Conservation (phyloP, 1,284 basidiomycete species). For the Rhizoctonia solani region DNA sequence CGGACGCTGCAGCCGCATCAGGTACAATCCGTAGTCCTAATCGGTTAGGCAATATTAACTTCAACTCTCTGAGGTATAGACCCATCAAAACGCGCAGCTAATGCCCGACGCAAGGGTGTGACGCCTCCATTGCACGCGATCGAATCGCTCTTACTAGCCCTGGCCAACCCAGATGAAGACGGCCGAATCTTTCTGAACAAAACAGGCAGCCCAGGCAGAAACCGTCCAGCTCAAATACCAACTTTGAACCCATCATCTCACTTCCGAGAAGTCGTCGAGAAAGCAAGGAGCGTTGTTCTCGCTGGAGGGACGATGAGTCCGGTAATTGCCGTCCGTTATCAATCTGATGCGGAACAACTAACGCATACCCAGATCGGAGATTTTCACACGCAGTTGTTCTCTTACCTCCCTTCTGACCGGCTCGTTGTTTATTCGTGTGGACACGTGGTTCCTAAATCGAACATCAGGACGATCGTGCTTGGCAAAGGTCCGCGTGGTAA, state of each 20-base stretch:
- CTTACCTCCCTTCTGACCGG: conserved; percentile 62
- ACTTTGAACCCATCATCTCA: conserved; percentile 90
- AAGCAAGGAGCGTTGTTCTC: conserved; percentile 80
- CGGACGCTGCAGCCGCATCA: conserved; percentile 55
- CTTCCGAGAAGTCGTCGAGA: conserved; percentile 80
- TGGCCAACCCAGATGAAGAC: conserved; percentile 82
- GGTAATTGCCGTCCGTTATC: conserved; percentile 50
- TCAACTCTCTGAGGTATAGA: conserved; percentile 17
- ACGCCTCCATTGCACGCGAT: conserved; percentile 84
- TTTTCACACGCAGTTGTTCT: conserved; percentile 82
- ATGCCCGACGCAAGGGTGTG: conserved; percentile 42
- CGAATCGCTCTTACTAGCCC: conserved; percentile 81
- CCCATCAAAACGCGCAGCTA: conserved; percentile 41
- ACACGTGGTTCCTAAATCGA: conserved; percentile 85
- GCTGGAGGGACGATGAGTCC: conserved; percentile 99
- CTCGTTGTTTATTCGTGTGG: conserved; percentile 86
- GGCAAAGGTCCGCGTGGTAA: conserved; percentile 75
- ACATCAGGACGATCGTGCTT: conserved; percentile 80
- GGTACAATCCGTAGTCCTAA: conserved; percentile 39
- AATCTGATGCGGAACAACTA: not conserved
- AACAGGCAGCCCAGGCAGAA: conserved; percentile 4
- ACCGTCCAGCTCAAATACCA: conserved; percentile 82
- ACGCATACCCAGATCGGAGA: conserved; percentile 73
- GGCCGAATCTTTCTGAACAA: conserved; percentile 46
- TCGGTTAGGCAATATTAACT: not conserved